Conservation (phyloP, 371 early-diverging fungal genomes). For the Circinella umbellata region DNA sequence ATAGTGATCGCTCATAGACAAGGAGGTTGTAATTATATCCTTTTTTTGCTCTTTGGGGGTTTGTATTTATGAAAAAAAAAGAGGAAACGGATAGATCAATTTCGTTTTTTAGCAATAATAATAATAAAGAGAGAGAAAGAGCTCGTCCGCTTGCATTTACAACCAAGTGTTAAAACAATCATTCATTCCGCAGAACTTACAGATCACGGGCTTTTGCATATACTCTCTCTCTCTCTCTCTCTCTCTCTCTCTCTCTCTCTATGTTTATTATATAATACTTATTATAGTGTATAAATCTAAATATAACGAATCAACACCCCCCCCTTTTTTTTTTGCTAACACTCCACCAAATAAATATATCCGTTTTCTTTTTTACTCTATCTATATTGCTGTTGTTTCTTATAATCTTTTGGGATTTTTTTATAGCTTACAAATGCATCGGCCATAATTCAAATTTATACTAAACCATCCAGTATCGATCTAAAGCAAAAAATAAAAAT, state of each 20-base stretch:
- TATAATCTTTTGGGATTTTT: background rate
- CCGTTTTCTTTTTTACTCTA: no score
- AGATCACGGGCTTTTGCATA: slow-evolving; percentile 4
- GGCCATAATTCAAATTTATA: slow-evolving; percentile 7
- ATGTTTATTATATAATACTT: background rate
- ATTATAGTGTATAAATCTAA: background rate
- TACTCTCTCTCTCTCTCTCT: background rate
- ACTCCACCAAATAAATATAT: no score
- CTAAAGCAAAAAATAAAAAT: background rate
- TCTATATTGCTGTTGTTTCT: background rate
- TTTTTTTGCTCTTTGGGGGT: background rate
- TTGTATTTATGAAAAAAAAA: background rate
- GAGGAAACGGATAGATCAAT: background rate
- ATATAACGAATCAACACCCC: no score
- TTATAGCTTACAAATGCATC: slow-evolving; percentile 5
- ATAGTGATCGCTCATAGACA: slow-evolving; percentile 1
- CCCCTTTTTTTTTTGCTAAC: no score
- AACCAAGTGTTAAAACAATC: slow-evolving; percentile 7
- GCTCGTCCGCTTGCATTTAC: slow-evolving; percentile 6
- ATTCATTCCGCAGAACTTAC: slow-evolving; percentile 11
- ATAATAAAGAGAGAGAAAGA: background rate
- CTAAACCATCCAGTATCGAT: background rate
- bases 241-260: background rate
- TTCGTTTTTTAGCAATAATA: slow-evolving; percentile 6
- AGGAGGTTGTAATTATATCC: background rate